Conservation (phyloP, 257 asterid genomes). For the Solanum lignicaule region DNA sequence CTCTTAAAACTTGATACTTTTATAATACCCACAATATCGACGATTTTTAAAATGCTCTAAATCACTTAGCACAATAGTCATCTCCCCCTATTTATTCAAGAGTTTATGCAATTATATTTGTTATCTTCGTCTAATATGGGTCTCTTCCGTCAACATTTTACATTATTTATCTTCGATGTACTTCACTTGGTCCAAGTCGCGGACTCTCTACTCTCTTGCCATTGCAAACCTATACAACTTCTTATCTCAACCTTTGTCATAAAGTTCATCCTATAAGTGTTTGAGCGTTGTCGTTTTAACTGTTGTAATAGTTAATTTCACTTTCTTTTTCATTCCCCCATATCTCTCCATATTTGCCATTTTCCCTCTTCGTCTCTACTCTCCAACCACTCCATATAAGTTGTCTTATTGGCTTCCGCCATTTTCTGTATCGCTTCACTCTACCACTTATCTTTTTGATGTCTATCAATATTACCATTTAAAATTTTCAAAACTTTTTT, state of each 20-base stretch:
- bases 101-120: background rate
- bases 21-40: too few species aligned
- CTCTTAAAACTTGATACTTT: too few species aligned
- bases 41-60: background rate
- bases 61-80: background rate
- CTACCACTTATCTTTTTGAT: background rate
- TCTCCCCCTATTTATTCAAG: background rate
- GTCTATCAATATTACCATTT: fast-evolving
- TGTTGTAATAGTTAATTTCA: background rate
- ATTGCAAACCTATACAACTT: background rate
- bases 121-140: background rate
- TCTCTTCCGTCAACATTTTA: background rate
- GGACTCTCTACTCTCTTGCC: background rate
- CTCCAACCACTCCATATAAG: background rate
- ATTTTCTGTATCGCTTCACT: background rate
- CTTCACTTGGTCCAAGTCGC: background rate
- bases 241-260: background rate
- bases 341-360: too few species aligned
- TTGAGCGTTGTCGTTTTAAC: background rate
- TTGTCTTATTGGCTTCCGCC: fast-evolving
- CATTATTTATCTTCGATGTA: background rate
- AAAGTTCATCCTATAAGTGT: background rate
- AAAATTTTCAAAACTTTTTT: background rate
- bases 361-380: background rate
- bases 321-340: background rate